Evolutionary conservation across 805 yeast genomes (phyloP).

Genomic region (Saccharomycopsis schoenii): DNA sequence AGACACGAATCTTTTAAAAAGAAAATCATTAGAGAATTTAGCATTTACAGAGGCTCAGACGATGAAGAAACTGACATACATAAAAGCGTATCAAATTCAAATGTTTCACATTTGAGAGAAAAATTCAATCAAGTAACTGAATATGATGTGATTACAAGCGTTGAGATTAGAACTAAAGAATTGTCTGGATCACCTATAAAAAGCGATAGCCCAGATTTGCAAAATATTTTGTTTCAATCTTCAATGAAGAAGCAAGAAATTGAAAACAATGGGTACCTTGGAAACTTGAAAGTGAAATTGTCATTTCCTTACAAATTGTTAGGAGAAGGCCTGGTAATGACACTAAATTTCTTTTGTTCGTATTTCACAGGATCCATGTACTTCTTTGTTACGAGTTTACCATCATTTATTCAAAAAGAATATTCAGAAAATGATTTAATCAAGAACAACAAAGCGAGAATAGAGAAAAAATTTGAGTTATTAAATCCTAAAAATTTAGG

Average conservation of each 20-base stretch:
- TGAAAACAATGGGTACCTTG: slow-evolving; percentile 2
- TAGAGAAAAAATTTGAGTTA: not conserved
- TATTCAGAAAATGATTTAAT: not conserved
- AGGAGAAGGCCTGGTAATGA: slow-evolving; percentile 6
- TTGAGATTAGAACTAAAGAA: not conserved
- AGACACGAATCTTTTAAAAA: slow-evolving; percentile 1
- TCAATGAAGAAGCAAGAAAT: slow-evolving; percentile 1
- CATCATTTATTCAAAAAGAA: slow-evolving; percentile 5
- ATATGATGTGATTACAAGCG: not conserved
- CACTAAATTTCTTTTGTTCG: slow-evolving; percentile 4
- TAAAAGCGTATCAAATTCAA: not conserved
- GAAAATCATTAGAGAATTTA: slow-evolving; percentile 2
- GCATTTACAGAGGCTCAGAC: not conserved
- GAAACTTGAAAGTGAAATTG: not conserved
- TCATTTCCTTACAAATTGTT: slow-evolving; percentile 7
- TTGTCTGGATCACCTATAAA: not conserved
- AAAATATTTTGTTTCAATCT: not conserved
- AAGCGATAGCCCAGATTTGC: not conserved
- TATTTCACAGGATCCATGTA: slow-evolving; percentile 16
- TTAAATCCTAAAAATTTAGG: slow-evolving; percentile 7
- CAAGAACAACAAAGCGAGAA: not conserved
- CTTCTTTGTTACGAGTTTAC: slow-evolving; percentile 12
- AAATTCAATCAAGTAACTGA: not conserved
- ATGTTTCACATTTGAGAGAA: not conserved
- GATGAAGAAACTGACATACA: not conserved